Base-by-base conservation (phyloP, 495 filamentous ascomycete genomes). In the Pseudevernia furfuracea region DNA sequence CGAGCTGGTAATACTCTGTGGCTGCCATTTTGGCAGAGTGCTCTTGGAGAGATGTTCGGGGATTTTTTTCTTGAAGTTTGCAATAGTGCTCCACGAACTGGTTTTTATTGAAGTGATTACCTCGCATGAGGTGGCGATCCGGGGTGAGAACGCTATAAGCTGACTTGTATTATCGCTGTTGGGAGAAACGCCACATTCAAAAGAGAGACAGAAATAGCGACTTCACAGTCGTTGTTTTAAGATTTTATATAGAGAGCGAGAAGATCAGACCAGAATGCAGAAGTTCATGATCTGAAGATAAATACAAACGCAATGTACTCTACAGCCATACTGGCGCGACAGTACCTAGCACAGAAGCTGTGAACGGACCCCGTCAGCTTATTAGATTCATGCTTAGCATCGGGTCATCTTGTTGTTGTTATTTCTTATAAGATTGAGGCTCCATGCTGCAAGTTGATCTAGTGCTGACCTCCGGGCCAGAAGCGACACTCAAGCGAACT, bases 401-500 rank as follows among this genome's bases (percentile, higher is more conserved):
- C 38, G 23, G 37, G 5, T 44, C 17, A 57, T 44, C 19, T 32
- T 23, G 9, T 36, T 57, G 37, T 34, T 30, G 30, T 36, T 57
- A 39, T 44, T 57, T 25, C 12, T 0, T 41, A 7, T 56, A 30
- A 21, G 12, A 21, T 38, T 32, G 25, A 46, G 19, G 15, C 17
- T 56, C 11, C n/a, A 32, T 21, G 11, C 38, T 32, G 11, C 49
- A 6, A n/a, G 25, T 19, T 7, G 52, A 38, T 37, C 30, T 56
- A 30, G 38, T 57, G 49, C 61, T 43, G 37, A 57, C 38, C 49
- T 4, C 25, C 19, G 3, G 58, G 58, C 37, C 39, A 43, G 59
- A 37, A 46, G 41, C 43, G 28, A 37, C 37, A 15, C 7, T 21
- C 59, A 61, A 61, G 59, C 59, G 44, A 61, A 21, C 21, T 61